Base-by-base conservation (phyloP, 2,329 filamentous ascomycete species). In the Juglanconis sp. region DNA sequence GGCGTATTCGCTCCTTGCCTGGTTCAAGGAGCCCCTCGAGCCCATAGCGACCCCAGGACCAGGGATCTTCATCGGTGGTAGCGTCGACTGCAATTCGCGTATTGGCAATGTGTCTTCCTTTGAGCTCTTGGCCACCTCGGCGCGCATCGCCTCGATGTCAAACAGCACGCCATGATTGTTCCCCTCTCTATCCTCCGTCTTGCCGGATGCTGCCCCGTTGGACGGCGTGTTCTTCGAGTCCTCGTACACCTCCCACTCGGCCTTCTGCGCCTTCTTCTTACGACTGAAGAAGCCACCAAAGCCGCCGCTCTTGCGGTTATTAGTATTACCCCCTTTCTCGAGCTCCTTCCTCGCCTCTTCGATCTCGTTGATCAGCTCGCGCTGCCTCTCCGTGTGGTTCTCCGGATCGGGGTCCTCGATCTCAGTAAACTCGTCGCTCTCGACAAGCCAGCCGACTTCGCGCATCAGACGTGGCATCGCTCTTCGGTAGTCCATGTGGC, bases 331-430 rank as follows among this genome's bases (percentile, higher is more conserved):
- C 68, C 95, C 90, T 70, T 86, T 87, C 69, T 96, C 92, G 3
- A 96, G 82, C 68, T 95, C 87, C 70, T 89, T 92, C 42, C 95
- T 86, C 6, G 95, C 95, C 74, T 96, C 93, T 72, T 98, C 94
- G 56, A 99, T 96, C 75, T 99, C 95, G 68, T 90, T 92, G 71
- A 99, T 96, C 47, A 99, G 84, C 74, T 98, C 94, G 59, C 92
- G 84, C 74, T 99, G 95, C 52, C 93, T 83, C 71, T 92, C 83
- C 54, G 86, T 83, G 74, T 98, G 94, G 67, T 96, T 94, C 0
- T 98, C 95, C 0, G 95, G 95, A 69, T 99, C 95, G 0, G 95
- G 92, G 67, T 99, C 95, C 72, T 98, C 95, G 62, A 99, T 98
- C 74, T 99, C 95, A 1, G 85, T 88, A 70, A 98, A 99, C 71